Base-by-base conservation (phyloP, 306 rosid genomes). In the Prunus dulcis region DNA sequence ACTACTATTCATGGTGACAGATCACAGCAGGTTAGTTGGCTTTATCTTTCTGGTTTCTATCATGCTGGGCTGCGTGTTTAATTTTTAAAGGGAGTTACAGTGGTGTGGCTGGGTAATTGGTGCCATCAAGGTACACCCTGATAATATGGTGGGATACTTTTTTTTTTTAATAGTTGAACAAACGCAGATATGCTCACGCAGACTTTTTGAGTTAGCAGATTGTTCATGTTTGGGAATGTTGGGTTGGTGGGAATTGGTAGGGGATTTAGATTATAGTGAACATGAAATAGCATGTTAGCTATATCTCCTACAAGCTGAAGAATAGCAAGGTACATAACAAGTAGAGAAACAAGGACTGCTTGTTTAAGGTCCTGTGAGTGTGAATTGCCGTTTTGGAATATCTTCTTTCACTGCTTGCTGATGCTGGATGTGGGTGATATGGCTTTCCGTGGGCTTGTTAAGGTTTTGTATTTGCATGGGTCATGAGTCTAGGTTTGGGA, bases 1-100 rank as follows among this genome's bases (percentile, higher is more conserved):
- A 88, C 97, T 76, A 88, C 96, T 80, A 94, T 94, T 79, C 98
- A 94, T 72, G 98, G 98, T 52, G 98, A 94, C 78, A 91, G 97
- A 85, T 80, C 96, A 76, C 98, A 94, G 82, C 97, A 90, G 89
- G 97, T 87, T 14, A 71, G 85, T 84, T 47, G 23, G 47, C 60
- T 79, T 61, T 74, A 38, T 63, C 28, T 45, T 18, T 27, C 58
- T 46, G 74, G 28, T 71, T 27, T 58, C 58, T 60, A 1, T 43
- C 67, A 72, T 22, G 51, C 12, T 1, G 0, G 10, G 20, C 9
- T 53, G 20, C 3, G 1, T 34, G 10, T 64, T 64, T 34, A 64
- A 64, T 43, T 63, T 38, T 34, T 64, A 34, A 32, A 25, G 20
- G 20, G 19, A 41, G 72, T 41, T 27, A 27, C 25, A 17, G 12